Conservation (phyloP, 2,329 filamentous ascomycete species). For the Colletotrichum gigasporum region DNA sequence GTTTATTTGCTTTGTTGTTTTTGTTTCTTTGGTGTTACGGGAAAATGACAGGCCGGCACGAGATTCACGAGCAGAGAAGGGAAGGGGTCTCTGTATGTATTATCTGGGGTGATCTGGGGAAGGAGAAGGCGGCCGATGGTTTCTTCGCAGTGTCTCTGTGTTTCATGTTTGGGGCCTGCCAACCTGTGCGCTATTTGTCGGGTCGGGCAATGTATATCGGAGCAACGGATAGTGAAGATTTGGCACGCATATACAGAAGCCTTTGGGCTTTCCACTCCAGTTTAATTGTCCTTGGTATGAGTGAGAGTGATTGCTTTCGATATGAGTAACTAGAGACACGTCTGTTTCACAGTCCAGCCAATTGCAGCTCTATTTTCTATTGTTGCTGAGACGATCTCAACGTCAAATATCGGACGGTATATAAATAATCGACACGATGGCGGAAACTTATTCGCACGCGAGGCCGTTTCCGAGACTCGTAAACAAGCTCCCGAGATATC, state of each 20-base stretch:
- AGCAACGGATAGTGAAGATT: conserved; percentile 22
- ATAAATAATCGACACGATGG: too few relatives aligned
- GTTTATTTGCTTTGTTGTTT: conserved; percentile 28
- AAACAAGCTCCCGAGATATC: too few relatives aligned
- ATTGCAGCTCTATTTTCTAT: too few relatives aligned
- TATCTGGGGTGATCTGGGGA: conserved; percentile 18
- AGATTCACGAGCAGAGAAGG: conserved; percentile 27
- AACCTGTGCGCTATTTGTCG: conserved; percentile 4
- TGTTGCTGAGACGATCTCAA: too few relatives aligned
- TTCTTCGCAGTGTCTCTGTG: conserved; percentile 6
- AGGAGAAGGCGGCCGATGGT: not conserved
- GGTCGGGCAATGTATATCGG: conserved; percentile 20
- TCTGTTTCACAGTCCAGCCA: too few relatives aligned
- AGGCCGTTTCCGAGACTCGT: too few relatives aligned
- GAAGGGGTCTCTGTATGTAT: conserved; percentile 22
- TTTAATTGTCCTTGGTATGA: not conserved
- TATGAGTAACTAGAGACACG: too few relatives aligned
- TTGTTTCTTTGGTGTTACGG: conserved; percentile 13
- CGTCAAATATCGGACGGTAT: too few relatives aligned
- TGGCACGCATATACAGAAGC: conserved; percentile 25
- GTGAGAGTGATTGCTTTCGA: too few relatives aligned
- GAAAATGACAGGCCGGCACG: conserved; percentile 27
- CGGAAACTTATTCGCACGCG: too few relatives aligned
- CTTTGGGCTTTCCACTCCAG: not conserved
- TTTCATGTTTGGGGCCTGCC: conserved; percentile 7